These are phyloP conservation scores for Otatea glauca DNA, from an alignment of 176 grass and related monocot genomes.

Conservation along the genomic window DNA sequence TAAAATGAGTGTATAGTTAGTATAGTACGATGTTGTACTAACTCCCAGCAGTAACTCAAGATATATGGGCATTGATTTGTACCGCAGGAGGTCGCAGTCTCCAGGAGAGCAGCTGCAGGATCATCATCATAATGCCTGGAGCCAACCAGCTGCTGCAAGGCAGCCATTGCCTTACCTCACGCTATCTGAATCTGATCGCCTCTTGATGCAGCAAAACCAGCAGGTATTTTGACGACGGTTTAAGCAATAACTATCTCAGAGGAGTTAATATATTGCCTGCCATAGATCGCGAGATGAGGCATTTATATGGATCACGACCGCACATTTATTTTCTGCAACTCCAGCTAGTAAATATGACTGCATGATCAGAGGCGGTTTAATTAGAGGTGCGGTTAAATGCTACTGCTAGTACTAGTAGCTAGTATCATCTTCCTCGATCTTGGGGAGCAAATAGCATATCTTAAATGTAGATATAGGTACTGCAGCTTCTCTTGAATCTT, in stretches of 20 bases:
- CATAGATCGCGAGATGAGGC: not conserved
- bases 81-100: constrained; percentile 38
- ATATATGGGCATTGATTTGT: constrained; percentile 33
- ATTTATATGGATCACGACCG: not conserved
- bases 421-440: not conserved
- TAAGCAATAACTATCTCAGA: not conserved
- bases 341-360: not conserved
- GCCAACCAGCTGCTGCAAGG: not conserved
- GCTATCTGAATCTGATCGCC: not conserved
- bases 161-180: constrained; percentile 7
- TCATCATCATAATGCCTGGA: constrained; percentile 27
- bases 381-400: not conserved
- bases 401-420: not conserved
- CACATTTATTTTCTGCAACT: not conserved
- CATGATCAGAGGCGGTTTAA: not conserved
- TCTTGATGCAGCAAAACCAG: constrained; percentile 19
- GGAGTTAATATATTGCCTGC: not conserved
- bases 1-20: not conserved
- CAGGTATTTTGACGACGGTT: not conserved
- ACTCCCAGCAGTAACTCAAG: not conserved
- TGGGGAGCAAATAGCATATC: constrained; percentile 6
- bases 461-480: not conserved
- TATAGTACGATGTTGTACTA: not conserved
- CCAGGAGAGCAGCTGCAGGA: constrained; percentile 37
- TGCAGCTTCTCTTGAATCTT: not conserved